Conservation (phyloP, 2,329 filamentous ascomycete genomes). For the Annulohypoxylon truncatum region DNA sequence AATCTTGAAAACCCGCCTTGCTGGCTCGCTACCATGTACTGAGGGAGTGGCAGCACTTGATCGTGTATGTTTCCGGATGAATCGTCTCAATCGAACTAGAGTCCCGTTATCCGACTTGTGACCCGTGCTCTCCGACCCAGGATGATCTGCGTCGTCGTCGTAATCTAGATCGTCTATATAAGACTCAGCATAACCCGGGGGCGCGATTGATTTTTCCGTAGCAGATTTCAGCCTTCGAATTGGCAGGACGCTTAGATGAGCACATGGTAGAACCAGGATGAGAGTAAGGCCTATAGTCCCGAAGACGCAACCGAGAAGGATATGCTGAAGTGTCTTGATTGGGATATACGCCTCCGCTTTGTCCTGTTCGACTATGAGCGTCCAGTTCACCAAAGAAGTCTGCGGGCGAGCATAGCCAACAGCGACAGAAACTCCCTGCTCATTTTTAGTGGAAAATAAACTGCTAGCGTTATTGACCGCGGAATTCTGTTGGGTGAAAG, state of each 20-base stretch:
- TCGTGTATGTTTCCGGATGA: slow-evolving; percentile 51
- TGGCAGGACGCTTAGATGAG: slow-evolving; percentile 83
- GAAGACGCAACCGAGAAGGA: slow-evolving; percentile 87
- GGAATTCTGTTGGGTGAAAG: slow-evolving; percentile 64
- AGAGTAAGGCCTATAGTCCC: slow-evolving; percentile 80
- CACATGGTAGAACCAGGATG: slow-evolving; percentile 79
- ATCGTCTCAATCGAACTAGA: slow-evolving; percentile 53
- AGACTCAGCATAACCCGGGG: slow-evolving; percentile 68
- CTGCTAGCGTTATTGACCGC: slow-evolving; percentile 75
- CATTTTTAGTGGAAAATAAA: slow-evolving; percentile 76
- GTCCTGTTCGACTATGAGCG: slow-evolving; percentile 81
- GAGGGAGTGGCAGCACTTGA: slow-evolving; percentile 44
- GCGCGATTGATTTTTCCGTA: slow-evolving; percentile 77
- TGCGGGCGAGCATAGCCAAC: slow-evolving; percentile 82
- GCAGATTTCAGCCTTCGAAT: slow-evolving; percentile 81
- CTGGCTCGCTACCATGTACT: slow-evolving; percentile 53
- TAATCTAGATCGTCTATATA: slow-evolving; percentile 57
- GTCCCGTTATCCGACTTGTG: slow-evolving; percentile 58
- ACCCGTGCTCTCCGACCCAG: slow-evolving; percentile 39
- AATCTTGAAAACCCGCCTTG: slow-evolving; percentile 78
- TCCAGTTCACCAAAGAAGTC: slow-evolving; percentile 80
- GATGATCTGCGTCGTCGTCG: slow-evolving; percentile 57
- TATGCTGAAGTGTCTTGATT: slow-evolving; percentile 79
- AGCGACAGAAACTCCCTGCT: slow-evolving; percentile 75
- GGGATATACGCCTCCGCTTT: slow-evolving; percentile 80